These are phyloP conservation scores for Serpula lacrymans DNA, from an alignment of 768 basidiomycete genomes.

Conservation along the genomic window DNA sequence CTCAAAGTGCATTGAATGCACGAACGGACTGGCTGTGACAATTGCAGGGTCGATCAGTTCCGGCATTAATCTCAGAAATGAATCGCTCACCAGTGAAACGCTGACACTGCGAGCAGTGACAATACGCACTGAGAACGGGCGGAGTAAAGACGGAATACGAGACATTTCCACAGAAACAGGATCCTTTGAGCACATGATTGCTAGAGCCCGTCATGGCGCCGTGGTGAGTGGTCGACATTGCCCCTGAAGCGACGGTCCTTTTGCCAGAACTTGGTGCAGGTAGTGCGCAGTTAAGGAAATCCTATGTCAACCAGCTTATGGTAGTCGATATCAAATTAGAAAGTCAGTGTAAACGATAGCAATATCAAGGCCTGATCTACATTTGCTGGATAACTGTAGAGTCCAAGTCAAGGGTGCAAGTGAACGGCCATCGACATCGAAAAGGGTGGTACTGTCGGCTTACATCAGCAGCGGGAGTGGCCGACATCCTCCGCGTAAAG, in stretches of 20 bases:
- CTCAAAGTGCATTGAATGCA: slow-evolving; percentile 58
- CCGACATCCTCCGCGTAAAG: slow-evolving; percentile 30
- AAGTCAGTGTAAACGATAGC: too few species aligned
- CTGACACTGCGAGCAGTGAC: slow-evolving; percentile 72
- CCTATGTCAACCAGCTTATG: too few species aligned
- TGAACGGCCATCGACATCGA: too few species aligned
- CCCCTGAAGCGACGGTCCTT: too few species aligned
- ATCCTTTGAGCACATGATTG: slow-evolving; percentile 36
- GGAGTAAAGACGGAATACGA: slow-evolving; percentile 45
- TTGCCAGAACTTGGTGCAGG: neutral
- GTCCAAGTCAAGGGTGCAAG: too few species aligned
- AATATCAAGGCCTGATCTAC: too few species aligned
- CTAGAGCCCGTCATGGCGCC: too few species aligned
- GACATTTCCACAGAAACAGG: slow-evolving; percentile 57
- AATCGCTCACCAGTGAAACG: slow-evolving; percentile 44
- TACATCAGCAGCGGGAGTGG: slow-evolving; percentile 27
- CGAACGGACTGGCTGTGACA: slow-evolving; percentile 51
- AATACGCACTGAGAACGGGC: slow-evolving; percentile 58
- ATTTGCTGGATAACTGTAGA: too few species aligned
- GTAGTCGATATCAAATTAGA: too few species aligned
- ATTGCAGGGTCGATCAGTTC: slow-evolving; percentile 5
- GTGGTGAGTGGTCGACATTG: too few species aligned
- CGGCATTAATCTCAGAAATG: neutral
- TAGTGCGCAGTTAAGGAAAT: neutral
- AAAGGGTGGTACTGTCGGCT: too few species aligned